Percentiles rank a stretch among this genome's conserved stretches.
phyloP scores from a whole-genome alignment of 805 yeast genomes.

The Dipodascus albidus region DNA sequence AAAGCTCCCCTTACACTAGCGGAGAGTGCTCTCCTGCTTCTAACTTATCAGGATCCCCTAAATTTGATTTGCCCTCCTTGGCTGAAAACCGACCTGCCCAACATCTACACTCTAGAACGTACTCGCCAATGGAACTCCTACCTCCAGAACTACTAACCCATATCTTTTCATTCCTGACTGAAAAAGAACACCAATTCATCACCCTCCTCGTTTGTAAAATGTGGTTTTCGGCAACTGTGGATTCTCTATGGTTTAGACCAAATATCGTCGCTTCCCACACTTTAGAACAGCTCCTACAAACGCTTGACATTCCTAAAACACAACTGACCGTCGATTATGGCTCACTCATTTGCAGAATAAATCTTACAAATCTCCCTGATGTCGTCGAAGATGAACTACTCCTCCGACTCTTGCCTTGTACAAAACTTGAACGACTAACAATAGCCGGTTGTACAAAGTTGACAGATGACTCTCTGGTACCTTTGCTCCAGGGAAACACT shows the following conservation, averaged over 20 bases:
- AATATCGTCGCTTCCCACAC: constrained; percentile 41
- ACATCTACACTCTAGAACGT: not conserved
- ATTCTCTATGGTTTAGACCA: constrained; percentile 82
- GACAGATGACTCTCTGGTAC: constrained; percentile 47
- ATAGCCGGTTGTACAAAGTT: constrained; percentile 67
- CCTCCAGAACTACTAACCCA: constrained; percentile 35
- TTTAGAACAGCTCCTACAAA: constrained; percentile 40
- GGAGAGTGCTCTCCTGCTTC: not conserved
- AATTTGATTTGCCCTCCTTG: not conserved
- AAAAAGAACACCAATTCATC: constrained; percentile 16
- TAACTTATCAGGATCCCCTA: not conserved
- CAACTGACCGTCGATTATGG: constrained; percentile 42
- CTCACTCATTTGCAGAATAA: constrained; percentile 62
- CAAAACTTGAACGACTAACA: constrained; percentile 73
- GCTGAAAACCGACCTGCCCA: not conserved
- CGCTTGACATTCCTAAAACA: constrained; percentile 40
- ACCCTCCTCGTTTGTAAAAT: constrained; percentile 59
- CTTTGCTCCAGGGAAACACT: constrained; percentile 51
- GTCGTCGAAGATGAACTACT: constrained; percentile 55
- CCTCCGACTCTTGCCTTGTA: constrained; percentile 47
- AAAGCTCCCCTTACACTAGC: not conserved
- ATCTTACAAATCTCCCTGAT: constrained; percentile 63
- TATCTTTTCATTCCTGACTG: constrained; percentile 14
- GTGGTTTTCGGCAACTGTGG: constrained; percentile 71
- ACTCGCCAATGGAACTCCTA: constrained; percentile 14